Evolutionary conservation across 306 rosid genomes (phyloP), one percentile per base, ranked within the genome.

Genomic region (Prosopis cineraria): DNA sequence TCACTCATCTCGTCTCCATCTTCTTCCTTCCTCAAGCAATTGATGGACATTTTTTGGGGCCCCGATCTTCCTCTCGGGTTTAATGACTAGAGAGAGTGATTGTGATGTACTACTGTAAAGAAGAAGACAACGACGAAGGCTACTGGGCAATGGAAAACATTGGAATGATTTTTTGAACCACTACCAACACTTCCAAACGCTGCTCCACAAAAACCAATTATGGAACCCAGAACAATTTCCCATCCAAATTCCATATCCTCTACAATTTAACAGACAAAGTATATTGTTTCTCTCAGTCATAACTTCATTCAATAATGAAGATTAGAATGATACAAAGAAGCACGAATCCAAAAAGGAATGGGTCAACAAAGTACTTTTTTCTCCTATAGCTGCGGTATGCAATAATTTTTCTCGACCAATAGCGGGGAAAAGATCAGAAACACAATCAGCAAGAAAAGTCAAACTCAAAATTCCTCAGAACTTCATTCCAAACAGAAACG

Each of bases 101-200:
- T n/a, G n/a, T n/a, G n/a, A n/a, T n/a, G n/a, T n/a, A n/a, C n/a
- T n/a, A n/a, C n/a, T n/a, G n/a, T n/a, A n/a, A n/a, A n/a, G n/a
- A n/a, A n/a, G n/a, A n/a, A n/a, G n/a, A n/a, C n/a, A n/a, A n/a
- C n/a, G n/a, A n/a, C n/a, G n/a, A n/a, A n/a, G n/a, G n/a, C n/a
- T n/a, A n/a, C n/a, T n/a, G n/a, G n/a, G n/a, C n/a, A n/a, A n/a
- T n/a, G n/a, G n/a, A n/a, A n/a, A n/a, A n/a, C n/a, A n/a, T n/a
- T n/a, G n/a, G n/a, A n/a, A n/a, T n/a, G n/a, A n/a, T n/a, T n/a
- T n/a, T n/a, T n/a, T n/a, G n/a, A n/a, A n/a, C n/a, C 96, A 19
- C 99, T 98, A 14, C 99, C 99, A 0, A 96, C 97, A 73, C 99
- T 96, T 72, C 99, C 98, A 73, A 91, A 96, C 3, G 99, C 93